These are phyloP conservation scores for Beauveria asiatica DNA, from an alignment of 2,329 filamentous ascomycete species.

Conservation along the genomic window DNA sequence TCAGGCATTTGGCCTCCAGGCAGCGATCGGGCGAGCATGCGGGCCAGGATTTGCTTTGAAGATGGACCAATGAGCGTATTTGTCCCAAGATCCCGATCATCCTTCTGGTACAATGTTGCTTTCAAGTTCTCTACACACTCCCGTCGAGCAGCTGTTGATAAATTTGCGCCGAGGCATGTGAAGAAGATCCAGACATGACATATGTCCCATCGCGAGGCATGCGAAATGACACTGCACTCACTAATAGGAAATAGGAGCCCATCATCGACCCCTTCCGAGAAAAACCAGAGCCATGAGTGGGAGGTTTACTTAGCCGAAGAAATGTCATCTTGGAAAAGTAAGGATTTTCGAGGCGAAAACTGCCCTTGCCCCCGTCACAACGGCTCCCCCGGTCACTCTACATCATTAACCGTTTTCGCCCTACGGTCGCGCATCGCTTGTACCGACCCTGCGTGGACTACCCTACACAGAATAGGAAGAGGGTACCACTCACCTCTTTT, in stretches of 20 bases:
- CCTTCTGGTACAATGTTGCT: neutral
- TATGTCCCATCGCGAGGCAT: neutral
- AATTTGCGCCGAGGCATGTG: neutral
- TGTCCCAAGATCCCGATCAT: neutral
- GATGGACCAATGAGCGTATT: neutral
- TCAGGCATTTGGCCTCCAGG: neutral
- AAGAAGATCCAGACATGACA: neutral
- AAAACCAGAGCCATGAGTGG: too few species aligned
- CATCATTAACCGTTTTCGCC: slow-evolving; percentile 61
- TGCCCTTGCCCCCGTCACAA: neutral
- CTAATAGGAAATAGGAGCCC: too few species aligned
- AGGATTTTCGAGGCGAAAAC: too few species aligned
- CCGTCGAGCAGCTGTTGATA: neutral
- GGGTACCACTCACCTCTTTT: neutral
- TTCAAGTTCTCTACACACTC: neutral
- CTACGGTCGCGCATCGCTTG: slow-evolving; percentile 54
- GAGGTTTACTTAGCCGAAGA: too few species aligned
- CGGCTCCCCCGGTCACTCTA: slow-evolving; percentile 36
- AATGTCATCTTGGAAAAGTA: too few species aligned
- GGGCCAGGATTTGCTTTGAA: neutral
- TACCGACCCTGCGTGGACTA: slow-evolving; percentile 59
- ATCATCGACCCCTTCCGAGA: too few species aligned
- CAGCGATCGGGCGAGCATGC: neutral
- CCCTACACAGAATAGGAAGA: slow-evolving; percentile 58
- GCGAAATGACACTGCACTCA: too few species aligned